A percentile compares a stretch with the other conserved stretches of the same genome.
phyloP scores from a whole-genome alignment of 352 stramenopile species.

The Pilasporangium apinafurcum region DNA sequence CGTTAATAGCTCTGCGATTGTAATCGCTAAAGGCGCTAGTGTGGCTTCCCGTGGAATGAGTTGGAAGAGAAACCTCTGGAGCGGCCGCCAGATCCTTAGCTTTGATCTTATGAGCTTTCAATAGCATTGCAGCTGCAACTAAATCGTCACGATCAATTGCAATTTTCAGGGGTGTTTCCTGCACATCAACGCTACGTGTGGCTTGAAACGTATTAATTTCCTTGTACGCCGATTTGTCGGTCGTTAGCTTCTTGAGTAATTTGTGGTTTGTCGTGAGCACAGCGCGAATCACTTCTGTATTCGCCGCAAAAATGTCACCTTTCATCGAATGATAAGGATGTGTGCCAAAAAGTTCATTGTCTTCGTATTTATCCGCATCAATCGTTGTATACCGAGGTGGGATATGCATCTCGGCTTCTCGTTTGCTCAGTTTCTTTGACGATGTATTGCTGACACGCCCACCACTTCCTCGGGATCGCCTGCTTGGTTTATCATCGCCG shows the following conservation, averaged over 20 bases:
- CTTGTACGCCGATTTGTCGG: constrained; percentile 32
- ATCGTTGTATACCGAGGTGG: constrained; percentile 39
- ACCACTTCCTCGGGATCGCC: constrained; percentile 1
- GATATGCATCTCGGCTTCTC: constrained; percentile 36
- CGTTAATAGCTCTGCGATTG: constrained; percentile 75
- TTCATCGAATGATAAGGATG: constrained; percentile 30
- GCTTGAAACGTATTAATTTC: constrained; percentile 46
- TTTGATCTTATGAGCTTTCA: constrained; percentile 43
- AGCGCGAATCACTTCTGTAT: constrained; percentile 60
- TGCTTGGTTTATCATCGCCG: constrained; percentile 12
- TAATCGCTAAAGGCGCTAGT: constrained; percentile 79
- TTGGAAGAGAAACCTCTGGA: constrained; percentile 51
- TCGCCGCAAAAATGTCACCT: constrained; percentile 42
- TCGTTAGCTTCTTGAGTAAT: constrained; percentile 59
- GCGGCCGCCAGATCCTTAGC: constrained; percentile 26
- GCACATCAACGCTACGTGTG: constrained; percentile 33
- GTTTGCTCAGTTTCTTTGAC: constrained; percentile 18
- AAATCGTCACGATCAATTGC: constrained; percentile 60
- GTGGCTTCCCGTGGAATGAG: constrained; percentile 68
- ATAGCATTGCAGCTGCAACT: constrained; percentile 26
- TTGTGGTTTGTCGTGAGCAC: constrained; percentile 68
- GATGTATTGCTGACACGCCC: constrained; percentile 5
- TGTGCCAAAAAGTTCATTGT: constrained; percentile 40
- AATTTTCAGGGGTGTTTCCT: constrained; percentile 45
- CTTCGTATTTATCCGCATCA: constrained; percentile 44